A percentile compares a stretch with the other conserved stretches of the same genome.
These are phyloP conservation scores for Fusarium musae DNA, from an alignment of 2,329 filamentous ascomycete species.

Conservation along the genomic window DNA sequence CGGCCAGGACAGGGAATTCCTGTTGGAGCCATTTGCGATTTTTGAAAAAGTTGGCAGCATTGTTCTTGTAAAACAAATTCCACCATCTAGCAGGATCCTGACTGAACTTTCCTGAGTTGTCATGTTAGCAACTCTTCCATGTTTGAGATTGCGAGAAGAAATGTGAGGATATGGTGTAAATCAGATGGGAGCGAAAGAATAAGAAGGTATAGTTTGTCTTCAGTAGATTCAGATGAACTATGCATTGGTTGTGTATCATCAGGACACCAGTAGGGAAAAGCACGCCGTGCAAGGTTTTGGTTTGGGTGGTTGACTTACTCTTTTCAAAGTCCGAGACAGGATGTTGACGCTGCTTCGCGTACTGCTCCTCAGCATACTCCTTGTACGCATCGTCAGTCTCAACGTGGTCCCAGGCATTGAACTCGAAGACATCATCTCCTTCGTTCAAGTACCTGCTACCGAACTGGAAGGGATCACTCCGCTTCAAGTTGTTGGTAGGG, in stretches of 20 bases:
- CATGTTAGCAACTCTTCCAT: slow-evolving; percentile 53
- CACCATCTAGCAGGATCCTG: slow-evolving; percentile 93
- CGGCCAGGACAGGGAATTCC: slow-evolving; percentile 89
- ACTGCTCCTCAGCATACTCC: slow-evolving; percentile 86
- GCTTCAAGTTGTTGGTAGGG: slow-evolving; percentile 80
- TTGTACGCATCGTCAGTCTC: slow-evolving; percentile 90
- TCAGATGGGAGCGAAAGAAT: slow-evolving; percentile 83
- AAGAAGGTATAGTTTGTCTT: slow-evolving; percentile 69
- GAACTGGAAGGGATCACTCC: slow-evolving; percentile 94
- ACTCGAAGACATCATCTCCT: slow-evolving; percentile 91
- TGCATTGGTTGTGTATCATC: slow-evolving; percentile 71
- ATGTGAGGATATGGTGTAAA: slow-evolving; percentile 29
- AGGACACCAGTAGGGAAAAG: slow-evolving; percentile 52
- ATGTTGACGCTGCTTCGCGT: slow-evolving; percentile 82
- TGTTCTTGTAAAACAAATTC: slow-evolving; percentile 98
- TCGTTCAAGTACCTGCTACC: slow-evolving; percentile 87
- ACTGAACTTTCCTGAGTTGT: slow-evolving; percentile 79
- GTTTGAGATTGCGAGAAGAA: slow-evolving; percentile 28
- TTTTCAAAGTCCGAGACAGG: slow-evolving; percentile 96
- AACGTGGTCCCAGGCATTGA: slow-evolving; percentile 99
- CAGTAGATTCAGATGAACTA: slow-evolving; percentile 77
- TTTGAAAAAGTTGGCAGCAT: slow-evolving; percentile 98
- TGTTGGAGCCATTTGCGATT: slow-evolving; percentile 97
- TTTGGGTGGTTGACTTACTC: slow-evolving; percentile 60
- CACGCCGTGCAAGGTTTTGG: background rate